Percentiles rank a stretch among this genome's conserved stretches.
phyloP scores from a whole-genome alignment of 2,329 filamentous ascomycete species.

The Aspergillus transmontanensis region DNA sequence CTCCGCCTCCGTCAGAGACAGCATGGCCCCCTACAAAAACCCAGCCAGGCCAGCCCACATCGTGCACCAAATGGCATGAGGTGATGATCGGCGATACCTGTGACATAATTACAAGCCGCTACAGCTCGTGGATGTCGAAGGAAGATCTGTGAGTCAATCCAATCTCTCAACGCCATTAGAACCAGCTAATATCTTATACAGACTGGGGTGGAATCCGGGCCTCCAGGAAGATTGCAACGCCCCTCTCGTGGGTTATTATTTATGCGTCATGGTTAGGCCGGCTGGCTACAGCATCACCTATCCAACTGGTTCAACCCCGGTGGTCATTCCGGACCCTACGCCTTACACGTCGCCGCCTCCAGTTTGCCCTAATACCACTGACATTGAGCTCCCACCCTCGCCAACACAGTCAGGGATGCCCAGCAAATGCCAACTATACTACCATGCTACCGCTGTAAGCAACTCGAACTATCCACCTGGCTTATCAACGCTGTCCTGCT shows the following conservation, averaged over 20 bases:
- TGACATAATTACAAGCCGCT: conserved; percentile 7
- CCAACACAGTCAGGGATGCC: conserved; percentile 9
- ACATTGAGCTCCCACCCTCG: not conserved
- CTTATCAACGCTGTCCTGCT: not conserved
- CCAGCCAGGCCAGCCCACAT: conserved; percentile 11
- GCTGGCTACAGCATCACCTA: not conserved
- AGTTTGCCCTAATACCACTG: not conserved
- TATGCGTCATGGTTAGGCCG: conserved; percentile 10
- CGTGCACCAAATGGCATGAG: conserved; percentile 15
- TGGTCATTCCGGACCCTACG: not conserved
- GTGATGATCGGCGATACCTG: conserved; percentile 16
- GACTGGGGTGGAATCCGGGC: conserved; percentile 18
- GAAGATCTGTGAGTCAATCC: conserved; percentile 11
- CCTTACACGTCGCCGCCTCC: not conserved
- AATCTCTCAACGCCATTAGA: no score
- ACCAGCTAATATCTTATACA: not conserved
- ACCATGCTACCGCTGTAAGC: conserved; percentile 10
- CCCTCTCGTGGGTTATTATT: conserved; percentile 13
- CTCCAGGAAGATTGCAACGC: conserved; percentile 11
- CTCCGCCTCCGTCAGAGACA: conserved; percentile 2
- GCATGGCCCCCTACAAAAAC: conserved; percentile 17
- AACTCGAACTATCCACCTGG: no score
- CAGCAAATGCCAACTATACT: conserved; percentile 4
- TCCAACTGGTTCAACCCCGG: not conserved
- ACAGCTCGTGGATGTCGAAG: conserved; percentile 3